These are phyloP conservation scores for Diaporthe vexans DNA, from an alignment of 2,329 filamentous ascomycete genomes.

Conservation along the genomic window DNA sequence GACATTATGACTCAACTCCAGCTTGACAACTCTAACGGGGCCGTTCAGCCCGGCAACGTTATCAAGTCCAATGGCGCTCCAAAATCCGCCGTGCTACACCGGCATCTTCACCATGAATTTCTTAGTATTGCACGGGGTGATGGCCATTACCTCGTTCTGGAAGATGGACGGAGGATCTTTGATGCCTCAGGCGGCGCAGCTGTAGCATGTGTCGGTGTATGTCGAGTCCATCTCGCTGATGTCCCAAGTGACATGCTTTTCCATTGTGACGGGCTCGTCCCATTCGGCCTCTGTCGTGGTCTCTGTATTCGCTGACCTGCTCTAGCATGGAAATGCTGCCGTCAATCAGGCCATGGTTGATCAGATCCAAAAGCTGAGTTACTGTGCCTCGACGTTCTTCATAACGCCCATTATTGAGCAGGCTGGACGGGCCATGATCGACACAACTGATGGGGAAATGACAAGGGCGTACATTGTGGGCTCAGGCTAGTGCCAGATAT, in stretches of 20 bases:
- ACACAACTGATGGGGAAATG: constrained; percentile 55
- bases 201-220: constrained; percentile 59
- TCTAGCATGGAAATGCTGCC: constrained; percentile 55
- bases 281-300: not conserved
- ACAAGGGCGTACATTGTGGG: constrained; percentile 55
- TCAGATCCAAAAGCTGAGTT: constrained; percentile 58
- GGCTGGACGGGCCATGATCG: constrained; percentile 54
- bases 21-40: constrained; percentile 9
- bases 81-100: constrained; percentile 56
- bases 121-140: constrained; percentile 50
- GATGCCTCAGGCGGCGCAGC: constrained; percentile 62
- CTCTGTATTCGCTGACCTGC: constrained; percentile 2
- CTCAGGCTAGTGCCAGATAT: constrained; percentile 49
- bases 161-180: constrained; percentile 57
- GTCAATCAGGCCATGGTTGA: constrained; percentile 57
- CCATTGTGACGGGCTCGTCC: constrained; percentile 32
- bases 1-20: constrained; percentile 16
- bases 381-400: constrained; percentile 60
- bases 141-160: constrained; percentile 56
- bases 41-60: not conserved
- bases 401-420: constrained; percentile 57
- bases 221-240: not conserved
- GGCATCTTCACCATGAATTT: constrained; percentile 53
- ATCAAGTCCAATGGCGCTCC: not conserved
- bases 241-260: constrained; percentile 51